Base-by-base conservation (phyloP, 768 basidiomycete genomes). In the Suillus subaureus region DNA sequence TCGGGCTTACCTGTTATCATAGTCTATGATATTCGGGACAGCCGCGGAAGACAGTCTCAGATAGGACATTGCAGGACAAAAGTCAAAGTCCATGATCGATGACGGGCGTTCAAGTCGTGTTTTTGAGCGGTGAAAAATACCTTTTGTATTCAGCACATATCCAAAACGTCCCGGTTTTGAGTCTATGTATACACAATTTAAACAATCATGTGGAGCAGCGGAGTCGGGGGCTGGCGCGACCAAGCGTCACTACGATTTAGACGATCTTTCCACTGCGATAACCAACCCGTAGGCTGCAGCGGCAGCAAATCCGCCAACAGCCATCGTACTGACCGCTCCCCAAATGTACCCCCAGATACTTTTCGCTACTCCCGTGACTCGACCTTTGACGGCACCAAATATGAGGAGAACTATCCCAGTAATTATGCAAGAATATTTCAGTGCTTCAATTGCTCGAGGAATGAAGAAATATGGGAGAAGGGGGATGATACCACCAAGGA, bases 381-480 rank as follows among this genome's bases (percentile, higher is more conserved):
- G 89, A 1, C 95, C 88, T 76, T 98, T 98, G 74, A 96, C 87
- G 3, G 87, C 91, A 51, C 97, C 97, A 73, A 99, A 99, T 62
- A 96, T 74, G 69, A 99, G 84, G 12, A 99, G 83, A 15, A 97
- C 85, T 63, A 94, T 70, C 6, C 93, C 93, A 6, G 97, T 99
- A 62, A 97, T 77, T 66, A 94, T 73, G 67, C 83, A 91, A 0
- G 92, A 93, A 70, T 88, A 93, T 54, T 92, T 78, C 56, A 94
- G 81, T 49, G 90, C 85, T 33, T 86, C 75, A 45, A 88, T 84
- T 8, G 94, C 95, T 13, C 78, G 77, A 4, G 87, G 77, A 69
- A 96, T 86, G 81, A 95, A 94, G 81, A 99, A 96, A 79, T 97
- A 97, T 11, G 95, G 95, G 12, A 96, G 70, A 43, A 99, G 85